These are phyloP conservation scores for Thermothielavioides terrestris DNA, from an alignment of 495 filamentous ascomycete genomes.

Conservation along the genomic window DNA sequence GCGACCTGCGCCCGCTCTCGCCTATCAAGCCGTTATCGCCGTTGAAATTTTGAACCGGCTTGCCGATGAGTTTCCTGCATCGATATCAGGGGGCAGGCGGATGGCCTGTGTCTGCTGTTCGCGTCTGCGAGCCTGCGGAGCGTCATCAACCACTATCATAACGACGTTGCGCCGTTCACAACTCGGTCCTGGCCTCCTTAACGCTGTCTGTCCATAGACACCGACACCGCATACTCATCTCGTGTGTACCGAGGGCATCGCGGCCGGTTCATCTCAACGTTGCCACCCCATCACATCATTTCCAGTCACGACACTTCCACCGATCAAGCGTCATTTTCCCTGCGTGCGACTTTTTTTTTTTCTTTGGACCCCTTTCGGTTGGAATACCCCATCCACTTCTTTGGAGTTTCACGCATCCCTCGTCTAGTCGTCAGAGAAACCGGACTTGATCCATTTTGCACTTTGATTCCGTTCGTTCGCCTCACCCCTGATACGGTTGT, in stretches of 20 bases:
- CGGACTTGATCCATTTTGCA: too few species aligned
- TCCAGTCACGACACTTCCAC: not conserved
- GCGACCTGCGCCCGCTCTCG: constrained; percentile 49
- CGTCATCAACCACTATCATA: not conserved
- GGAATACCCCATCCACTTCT: constrained; percentile 3
- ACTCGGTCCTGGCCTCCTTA: too few species aligned
- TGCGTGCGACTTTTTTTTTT: not conserved
- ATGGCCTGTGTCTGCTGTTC: not conserved
- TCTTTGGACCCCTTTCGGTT: not conserved
- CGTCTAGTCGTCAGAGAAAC: too few species aligned
- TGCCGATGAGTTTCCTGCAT: not conserved
- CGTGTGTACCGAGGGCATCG: too few species aligned
- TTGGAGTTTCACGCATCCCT: not conserved
- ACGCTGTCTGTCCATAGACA: too few species aligned
- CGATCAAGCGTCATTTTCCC: not conserved
- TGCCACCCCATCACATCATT: too few species aligned
- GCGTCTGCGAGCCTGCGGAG: not conserved
- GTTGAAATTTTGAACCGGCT: constrained; percentile 41
- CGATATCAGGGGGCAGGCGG: not conserved
- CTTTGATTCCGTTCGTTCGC: constrained; percentile 3
- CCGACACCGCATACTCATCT: too few species aligned
- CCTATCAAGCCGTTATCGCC: constrained; percentile 66
- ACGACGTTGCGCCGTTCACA: constrained; percentile 1
- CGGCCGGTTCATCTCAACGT: too few species aligned
- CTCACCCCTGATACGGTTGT: too few species aligned